A percentile compares a stretch with the other conserved stretches of the same genome.
Evolutionary conservation across 2,329 filamentous ascomycete genomes (phyloP).

Genomic region (Penicillium fuscoglaucum): DNA sequence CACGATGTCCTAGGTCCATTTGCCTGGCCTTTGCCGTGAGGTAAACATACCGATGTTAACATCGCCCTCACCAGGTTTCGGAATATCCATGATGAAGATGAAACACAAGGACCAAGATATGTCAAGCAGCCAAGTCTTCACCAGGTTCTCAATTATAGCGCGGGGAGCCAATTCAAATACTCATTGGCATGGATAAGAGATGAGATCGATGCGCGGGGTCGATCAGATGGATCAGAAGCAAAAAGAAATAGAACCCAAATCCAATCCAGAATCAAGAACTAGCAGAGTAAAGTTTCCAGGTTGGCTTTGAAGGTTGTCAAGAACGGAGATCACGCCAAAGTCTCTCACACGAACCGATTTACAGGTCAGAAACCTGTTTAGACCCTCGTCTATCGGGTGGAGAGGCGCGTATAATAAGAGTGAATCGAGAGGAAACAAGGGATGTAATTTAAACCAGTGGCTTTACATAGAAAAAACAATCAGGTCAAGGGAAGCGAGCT

Average conservation of each 20-base stretch:
- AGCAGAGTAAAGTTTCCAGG: background rate
- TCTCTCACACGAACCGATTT: conserved; percentile 2
- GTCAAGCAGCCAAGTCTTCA: background rate
- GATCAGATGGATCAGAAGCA: background rate
- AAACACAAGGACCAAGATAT: background rate
- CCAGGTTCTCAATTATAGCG: background rate
- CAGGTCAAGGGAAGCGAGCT: background rate
- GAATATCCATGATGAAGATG: conserved; percentile 21
- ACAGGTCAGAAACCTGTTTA: conserved; percentile 19
- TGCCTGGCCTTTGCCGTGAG: too few species aligned
- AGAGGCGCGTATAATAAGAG: background rate
- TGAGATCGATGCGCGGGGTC: background rate
- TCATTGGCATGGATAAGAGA: background rate
- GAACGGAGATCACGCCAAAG: conserved; percentile 5
- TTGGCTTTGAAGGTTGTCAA: background rate
- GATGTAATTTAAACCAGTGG: conserved; percentile 4
- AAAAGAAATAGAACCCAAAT: background rate
- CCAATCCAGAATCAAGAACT: background rate
- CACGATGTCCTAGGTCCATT: background rate
- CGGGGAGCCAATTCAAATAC: conserved; percentile 14
- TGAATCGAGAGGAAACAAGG: conserved; percentile 18
- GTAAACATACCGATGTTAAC: conserved; percentile 23
- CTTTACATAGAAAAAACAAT: background rate
- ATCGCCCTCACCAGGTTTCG: conserved; percentile 23
- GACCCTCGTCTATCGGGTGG: background rate